Base-by-base conservation (phyloP, 1,139 yeast genomes). In the Pichia norvegensis region DNA sequence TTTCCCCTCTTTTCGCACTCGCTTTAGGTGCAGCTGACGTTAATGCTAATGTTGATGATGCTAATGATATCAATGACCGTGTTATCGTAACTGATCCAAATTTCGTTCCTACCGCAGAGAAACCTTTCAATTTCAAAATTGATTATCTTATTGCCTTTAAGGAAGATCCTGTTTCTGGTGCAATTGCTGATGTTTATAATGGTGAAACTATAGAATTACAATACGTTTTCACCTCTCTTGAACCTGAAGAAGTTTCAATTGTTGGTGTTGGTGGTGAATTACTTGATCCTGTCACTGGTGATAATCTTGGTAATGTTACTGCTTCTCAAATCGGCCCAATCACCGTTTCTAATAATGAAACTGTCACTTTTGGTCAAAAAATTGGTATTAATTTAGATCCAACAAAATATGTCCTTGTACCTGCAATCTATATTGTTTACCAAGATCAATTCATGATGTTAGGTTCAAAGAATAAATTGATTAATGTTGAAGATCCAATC, bases 261-360 rank as follows among this genome's bases (percentile, higher is more conserved):
- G 78, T 82, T 42, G 95, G 90, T 43, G 78, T 82, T 45, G 87
- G 90, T 49, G 95, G 95, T 44, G 64, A 76, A 43, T 73, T 86
- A 64, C 69, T 73, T 48, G 76, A 81, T 53, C 76, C 83, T 27
- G 67, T 67, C 51, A 72, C 73, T 47, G 75, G 78, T 53, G 70
- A 72, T 48, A 57, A 70, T 50, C 63, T 67, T 47, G 78, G 81
- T 54, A 83, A 84, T 61, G 69, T 86, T 60, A 78, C 94, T 31
- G 74, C 79, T 40, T 75, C 79, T 46, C 69, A 76, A 48, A 67
- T 85, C 46, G 94, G 85, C 11, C 87, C 94, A 14, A 50, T 81
- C 45, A 55, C 65, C 5, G 67, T 82, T 48, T 66, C 65, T 36
- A 66, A 79, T 5, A 81, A 81, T 46, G 73, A 73, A 56, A 58